Evolutionary conservation across 441 rosid genomes (phyloP).

Genomic region (Erodium moschatum): DNA sequence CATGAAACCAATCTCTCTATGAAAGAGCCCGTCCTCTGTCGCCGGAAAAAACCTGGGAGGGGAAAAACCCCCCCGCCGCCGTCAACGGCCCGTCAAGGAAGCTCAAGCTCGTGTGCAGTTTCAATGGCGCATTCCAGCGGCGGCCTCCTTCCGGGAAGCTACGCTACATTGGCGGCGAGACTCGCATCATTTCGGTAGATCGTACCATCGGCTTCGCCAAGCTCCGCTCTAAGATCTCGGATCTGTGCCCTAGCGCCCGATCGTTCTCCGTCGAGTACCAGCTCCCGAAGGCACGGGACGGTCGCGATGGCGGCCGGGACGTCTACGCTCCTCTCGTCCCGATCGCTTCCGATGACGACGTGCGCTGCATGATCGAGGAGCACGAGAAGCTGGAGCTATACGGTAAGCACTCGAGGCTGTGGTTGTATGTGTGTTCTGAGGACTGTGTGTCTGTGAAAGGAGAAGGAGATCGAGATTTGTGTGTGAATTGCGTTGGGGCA

Average conservation of each 20-base stretch:
- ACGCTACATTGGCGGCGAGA: conserved; percentile 31
- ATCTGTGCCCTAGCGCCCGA: conserved; percentile 19
- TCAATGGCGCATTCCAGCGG: conserved; percentile 24
- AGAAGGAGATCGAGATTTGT: background rate
- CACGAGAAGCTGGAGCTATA: conserved; percentile 23
- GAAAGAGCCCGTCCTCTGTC: too few relatives aligned
- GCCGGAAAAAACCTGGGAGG: too few relatives aligned
- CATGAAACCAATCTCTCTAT: too few relatives aligned
- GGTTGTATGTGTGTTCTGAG: conserved; percentile 26
- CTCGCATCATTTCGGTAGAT: conserved; percentile 28
- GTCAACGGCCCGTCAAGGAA: conserved; percentile 10
- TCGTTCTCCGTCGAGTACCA: conserved; percentile 24
- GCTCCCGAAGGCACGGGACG: background rate
- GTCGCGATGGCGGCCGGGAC: background rate
- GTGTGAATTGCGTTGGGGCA: background rate
- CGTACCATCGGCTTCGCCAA: conserved; percentile 22
- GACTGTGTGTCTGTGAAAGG: background rate
- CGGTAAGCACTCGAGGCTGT: conserved; percentile 26
- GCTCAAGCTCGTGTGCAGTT: conserved; percentile 28
- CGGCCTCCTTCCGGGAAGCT: conserved; percentile 18
- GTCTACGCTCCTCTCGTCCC: conserved; percentile 18
- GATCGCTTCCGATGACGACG: conserved; percentile 27
- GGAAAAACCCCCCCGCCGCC: too few relatives aligned
- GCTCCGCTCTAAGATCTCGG: conserved; percentile 24
- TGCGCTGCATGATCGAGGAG: conserved; percentile 28